These are phyloP conservation scores for Corchorus capsularis DNA, from an alignment of 345 rosid genomes.

Conservation along the genomic window DNA sequence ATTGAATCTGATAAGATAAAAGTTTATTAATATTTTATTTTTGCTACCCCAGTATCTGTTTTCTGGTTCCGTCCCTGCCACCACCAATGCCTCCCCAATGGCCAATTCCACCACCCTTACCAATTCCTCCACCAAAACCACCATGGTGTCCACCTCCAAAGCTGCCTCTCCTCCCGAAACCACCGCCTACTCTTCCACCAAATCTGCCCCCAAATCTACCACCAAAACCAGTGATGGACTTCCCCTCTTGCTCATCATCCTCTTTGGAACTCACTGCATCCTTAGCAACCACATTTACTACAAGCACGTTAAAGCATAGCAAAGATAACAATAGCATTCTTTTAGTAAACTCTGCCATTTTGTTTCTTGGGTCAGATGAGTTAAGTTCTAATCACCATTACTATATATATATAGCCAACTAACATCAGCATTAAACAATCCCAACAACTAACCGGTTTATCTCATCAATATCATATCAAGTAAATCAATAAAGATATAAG, in stretches of 20 bases:
- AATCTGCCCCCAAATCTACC: not conserved
- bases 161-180: conserved; percentile 7
- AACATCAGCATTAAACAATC: conserved; percentile 30
- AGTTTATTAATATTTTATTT: no score
- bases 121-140: not conserved
- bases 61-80: conserved; percentile 20
- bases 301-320: conserved; percentile 48
- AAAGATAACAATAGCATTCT: conserved; percentile 40
- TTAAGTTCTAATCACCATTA: not conserved
- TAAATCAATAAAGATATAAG: no score
- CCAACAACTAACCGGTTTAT: conserved; percentile 43
- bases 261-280: conserved; percentile 25
- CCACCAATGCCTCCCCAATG: conserved; percentile 8
- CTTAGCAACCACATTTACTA: conserved; percentile 43
- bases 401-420: conserved; percentile 29
- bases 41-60: conserved; percentile 26
- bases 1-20: no score
- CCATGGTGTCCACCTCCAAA: no score
- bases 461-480: no score
- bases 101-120: no score
- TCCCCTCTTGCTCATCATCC: conserved; percentile 30
- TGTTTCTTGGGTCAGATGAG: not conserved
- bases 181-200: not conserved
- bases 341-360: conserved; percentile 36
- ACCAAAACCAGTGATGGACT: conserved; percentile 16